phyloP scores from a whole-genome alignment of 139 green algal species.

The Dunaliella sp. region DNA sequence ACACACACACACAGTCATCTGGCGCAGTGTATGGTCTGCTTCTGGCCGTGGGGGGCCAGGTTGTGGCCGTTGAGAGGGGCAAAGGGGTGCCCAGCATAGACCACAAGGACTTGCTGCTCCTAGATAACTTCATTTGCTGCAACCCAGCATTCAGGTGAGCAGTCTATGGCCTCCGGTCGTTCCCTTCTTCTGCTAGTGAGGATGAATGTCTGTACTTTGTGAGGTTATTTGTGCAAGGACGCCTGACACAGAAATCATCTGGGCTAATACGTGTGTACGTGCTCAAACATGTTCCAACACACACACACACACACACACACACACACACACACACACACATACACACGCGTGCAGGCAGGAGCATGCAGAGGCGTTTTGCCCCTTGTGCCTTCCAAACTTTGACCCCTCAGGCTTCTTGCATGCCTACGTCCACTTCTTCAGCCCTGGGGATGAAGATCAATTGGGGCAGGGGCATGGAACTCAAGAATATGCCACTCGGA shows the following conservation, averaged over 20 bases:
- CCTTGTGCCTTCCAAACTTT: constrained; percentile 80
- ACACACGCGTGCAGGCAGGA: constrained; percentile 14
- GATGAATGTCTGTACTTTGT: too few species aligned
- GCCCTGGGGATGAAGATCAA: background rate
- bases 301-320: background rate
- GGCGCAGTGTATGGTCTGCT: constrained; percentile 59
- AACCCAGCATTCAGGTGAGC: constrained; percentile 45
- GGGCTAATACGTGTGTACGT: background rate
- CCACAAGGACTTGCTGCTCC: constrained; percentile 72
- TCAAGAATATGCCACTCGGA: background rate
- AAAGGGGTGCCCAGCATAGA: constrained; percentile 41
- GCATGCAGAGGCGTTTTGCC: constrained; percentile 65
- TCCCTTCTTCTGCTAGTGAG: too few species aligned
- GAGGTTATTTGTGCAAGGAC: too few species aligned
- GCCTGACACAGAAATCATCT: too few species aligned
- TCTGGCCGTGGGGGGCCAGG: constrained; percentile 24
- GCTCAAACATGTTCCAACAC: background rate
- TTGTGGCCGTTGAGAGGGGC: constrained; percentile 39
- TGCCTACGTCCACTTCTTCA: constrained; percentile 7
- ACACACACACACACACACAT: background rate
- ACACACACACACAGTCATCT: constrained; percentile 40
- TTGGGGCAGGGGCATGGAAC: background rate
- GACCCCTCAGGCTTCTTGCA: constrained; percentile 49
- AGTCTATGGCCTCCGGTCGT: too few species aligned
- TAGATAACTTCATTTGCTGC: constrained; percentile 73